A percentile compares a stretch with the other conserved stretches of the same genome.
Conservation (phyloP, 202 grass and related monocot species). For the Elaeis oleifera region DNA sequence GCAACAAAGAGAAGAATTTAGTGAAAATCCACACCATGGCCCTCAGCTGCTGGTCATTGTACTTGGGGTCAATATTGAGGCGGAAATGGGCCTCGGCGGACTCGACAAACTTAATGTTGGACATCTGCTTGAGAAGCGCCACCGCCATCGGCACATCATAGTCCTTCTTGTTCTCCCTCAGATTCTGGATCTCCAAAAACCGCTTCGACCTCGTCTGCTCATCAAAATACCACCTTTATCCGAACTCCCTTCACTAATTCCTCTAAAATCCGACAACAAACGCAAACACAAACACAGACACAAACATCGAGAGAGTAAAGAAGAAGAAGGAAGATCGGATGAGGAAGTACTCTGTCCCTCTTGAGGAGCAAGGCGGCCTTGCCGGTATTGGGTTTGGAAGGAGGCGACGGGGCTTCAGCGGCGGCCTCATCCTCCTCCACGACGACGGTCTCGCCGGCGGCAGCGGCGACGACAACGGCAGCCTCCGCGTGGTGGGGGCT, state of each 20-base stretch:
- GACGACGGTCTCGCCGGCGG: conserved; percentile 40
- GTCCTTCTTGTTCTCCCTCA: conserved; percentile 90
- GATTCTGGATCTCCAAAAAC: conserved; percentile 93
- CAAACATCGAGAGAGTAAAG: background rate
- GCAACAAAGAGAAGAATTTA: no score
- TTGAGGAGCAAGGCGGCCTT: conserved; percentile 88
- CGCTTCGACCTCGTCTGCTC: conserved; percentile 80
- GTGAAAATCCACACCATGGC: conserved; percentile 49
- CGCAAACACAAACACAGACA: background rate
- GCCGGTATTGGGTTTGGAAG: conserved; percentile 52
- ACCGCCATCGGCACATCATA: conserved; percentile 60
- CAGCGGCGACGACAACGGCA: conserved; percentile 28
- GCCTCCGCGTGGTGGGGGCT: background rate
- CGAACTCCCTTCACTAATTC: no score
- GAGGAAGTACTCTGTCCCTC: conserved; percentile 64
- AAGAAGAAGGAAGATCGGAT: background rate
- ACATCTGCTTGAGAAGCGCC: conserved; percentile 66
- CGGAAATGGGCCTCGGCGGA: conserved; percentile 88
- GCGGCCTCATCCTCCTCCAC: conserved; percentile 27
- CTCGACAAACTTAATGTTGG: conserved; percentile 62
- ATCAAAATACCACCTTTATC: background rate
- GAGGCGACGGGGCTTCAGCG: conserved; percentile 38
- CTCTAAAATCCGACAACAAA: no score
- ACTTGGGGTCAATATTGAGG: conserved; percentile 95
- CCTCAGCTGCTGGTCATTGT: conserved; percentile 95